These are phyloP conservation scores for Mimosa bimucronata DNA, from an alignment of 306 rosid species.

Conservation along the genomic window DNA sequence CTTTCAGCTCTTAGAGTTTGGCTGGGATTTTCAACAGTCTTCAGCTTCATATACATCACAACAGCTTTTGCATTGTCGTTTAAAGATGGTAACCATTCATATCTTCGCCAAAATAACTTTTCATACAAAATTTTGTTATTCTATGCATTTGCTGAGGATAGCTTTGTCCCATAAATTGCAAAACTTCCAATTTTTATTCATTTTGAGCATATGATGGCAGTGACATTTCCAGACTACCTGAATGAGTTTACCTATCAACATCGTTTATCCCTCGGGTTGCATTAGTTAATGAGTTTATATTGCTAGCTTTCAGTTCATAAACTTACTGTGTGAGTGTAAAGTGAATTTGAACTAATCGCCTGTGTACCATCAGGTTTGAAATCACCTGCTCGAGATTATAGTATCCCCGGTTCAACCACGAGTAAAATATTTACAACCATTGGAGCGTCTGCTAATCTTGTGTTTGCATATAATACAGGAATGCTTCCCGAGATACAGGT, in stretches of 20 bases:
- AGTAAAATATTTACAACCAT: slow-evolving; percentile 83
- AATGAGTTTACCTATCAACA: too few relatives aligned
- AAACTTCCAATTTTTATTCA: too few relatives aligned
- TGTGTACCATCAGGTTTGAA: slow-evolving; percentile 55
- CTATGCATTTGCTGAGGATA: not conserved
- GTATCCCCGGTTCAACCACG: slow-evolving; percentile 62
- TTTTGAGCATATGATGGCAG: too few relatives aligned
- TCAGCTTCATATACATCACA: slow-evolving; percentile 70
- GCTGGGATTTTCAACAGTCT: slow-evolving; percentile 87
- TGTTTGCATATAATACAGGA: slow-evolving; percentile 93
- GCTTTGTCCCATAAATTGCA: too few relatives aligned
- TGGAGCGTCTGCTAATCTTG: slow-evolving; percentile 90
- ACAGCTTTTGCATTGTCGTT: slow-evolving; percentile 64
- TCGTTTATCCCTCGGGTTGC: not conserved
- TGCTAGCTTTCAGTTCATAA: slow-evolving; percentile 21
- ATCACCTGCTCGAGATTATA: slow-evolving; percentile 76
- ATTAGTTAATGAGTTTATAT: not conserved
- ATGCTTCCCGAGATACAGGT: slow-evolving; percentile 99
- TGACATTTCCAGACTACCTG: not conserved
- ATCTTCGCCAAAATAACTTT: slow-evolving; percentile 6
- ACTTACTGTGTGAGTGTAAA: not conserved
- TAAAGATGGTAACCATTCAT: slow-evolving; percentile 69
- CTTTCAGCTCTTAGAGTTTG: slow-evolving; percentile 90
- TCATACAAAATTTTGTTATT: not conserved
- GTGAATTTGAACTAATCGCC: slow-evolving; percentile 23